A percentile compares a stretch with the other conserved stretches of the same genome.
Conservation (phyloP, 2,329 filamentous ascomycete genomes). For the Aspergillus novofumigatus region DNA sequence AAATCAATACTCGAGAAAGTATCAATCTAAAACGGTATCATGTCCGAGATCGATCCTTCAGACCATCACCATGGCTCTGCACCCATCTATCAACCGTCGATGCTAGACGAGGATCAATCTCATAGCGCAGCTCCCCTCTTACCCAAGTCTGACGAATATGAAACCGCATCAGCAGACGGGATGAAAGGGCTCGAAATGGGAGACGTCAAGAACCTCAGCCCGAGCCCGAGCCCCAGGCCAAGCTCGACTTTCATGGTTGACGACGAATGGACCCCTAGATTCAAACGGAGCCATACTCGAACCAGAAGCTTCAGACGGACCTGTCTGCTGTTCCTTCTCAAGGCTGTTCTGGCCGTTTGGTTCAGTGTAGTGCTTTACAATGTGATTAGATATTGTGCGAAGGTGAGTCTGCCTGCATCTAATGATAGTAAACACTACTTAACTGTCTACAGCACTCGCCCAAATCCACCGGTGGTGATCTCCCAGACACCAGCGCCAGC, state of each 20-base stretch:
- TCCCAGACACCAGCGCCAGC: neutral
- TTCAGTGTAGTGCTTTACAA: neutral
- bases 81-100: neutral
- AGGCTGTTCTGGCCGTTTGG: neutral
- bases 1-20: neutral
- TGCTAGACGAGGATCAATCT: neutral
- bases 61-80: neutral
- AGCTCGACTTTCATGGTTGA: neutral
- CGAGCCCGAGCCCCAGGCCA: neutral
- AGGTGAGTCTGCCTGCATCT: neutral
- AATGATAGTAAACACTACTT: neutral
- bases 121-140: neutral
- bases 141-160: neutral
- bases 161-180: neutral
- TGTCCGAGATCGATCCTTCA: neutral
- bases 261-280: neutral
- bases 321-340: neutral
- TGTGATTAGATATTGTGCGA: neutral
- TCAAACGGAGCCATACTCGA: neutral
- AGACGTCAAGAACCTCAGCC: neutral
- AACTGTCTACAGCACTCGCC: neutral
- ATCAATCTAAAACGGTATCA: neutral
- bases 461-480: neutral
- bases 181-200: neutral
- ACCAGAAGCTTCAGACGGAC: neutral